Evolutionary conservation across 2,329 filamentous ascomycete species (phyloP), one percentile per base, ranked within the genome.

Genomic region (Fusarium avenaceum): DNA sequence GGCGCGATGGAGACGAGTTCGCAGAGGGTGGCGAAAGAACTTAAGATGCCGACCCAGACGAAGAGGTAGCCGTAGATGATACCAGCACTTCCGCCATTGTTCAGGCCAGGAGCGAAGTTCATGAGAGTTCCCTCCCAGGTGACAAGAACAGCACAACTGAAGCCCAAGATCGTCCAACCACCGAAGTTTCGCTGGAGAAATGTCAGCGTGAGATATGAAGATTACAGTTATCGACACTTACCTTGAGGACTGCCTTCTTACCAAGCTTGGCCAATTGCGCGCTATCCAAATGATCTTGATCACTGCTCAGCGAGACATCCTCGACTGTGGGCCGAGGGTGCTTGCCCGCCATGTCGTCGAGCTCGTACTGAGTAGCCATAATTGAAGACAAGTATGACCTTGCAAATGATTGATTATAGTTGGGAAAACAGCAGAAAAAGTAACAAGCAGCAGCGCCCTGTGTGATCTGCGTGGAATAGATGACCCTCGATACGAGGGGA

Each of bases 61-160:
- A 86, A 81, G 32, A 86, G 78, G 74, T 82, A 87, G 47, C 83
- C 83, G 65, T 84, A 86, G 11, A 86, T 72, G 8, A 84, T 75
- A 6, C 84, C 84, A 2, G 61, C 70, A 2, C 70, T 65, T 3
- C 73, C 73, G 4, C 72, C 72, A 19, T 74, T 74, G 5, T 57
- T 58, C 19, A 74, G 57, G 19, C 72, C 72, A 2, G 71, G 65
- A 2, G 72, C 67, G 20, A 74, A 74, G 55, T 72, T 69, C 71
- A 75, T 69, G 2, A 74, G 62, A 2, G 72, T 69, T 35, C 72
- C 72, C 28, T 74, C 72, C 72, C 72, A 74, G 22, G 72, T 74
- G 10, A 74, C 65, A 6, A 74, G 72, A 22, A 75, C 66, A 7
- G 72, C 69, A 14, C 71, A 74, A 42, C 71, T 75, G 13, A 74